Evolutionary conservation across 306 rosid species (phyloP), one percentile per base, ranked within the genome.

Genomic region (Quercus suber): DNA sequence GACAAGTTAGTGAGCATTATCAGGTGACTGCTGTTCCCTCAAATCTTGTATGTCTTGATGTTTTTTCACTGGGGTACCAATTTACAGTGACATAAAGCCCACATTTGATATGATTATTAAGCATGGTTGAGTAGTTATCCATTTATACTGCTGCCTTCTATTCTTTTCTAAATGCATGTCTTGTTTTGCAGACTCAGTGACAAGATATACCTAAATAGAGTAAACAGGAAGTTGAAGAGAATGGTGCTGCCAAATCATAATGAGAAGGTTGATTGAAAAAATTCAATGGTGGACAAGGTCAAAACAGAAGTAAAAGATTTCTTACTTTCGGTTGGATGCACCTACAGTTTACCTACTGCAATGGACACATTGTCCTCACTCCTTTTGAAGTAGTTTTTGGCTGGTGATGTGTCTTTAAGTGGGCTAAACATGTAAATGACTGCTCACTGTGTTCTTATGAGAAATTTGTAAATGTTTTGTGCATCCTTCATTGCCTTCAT

Each of bases 11-110:
- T 59, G 80, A 80, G 52, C 51, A 25, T 63, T 41, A 80, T 78
- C 81, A 87, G 91, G 93, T 90, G 77, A 74, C 43, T 27, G 77
- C 68, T 21, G 13, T 73, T 68, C 21, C 25, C 25, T 25, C 28
- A 64, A 56, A 76, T 52, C n/a, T 58, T 81, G 63, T 75, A 4
- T 75, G 37, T 30, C 51, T 52, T 65, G 9, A 49, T 51, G 27
- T 6, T 56, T 55, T 73, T 69, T 53, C 35, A 21, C 11, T 5
- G 67, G 17, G 1, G 41, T 63, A n/a, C 43, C 30, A 14, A 63
- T 2, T 63, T 63, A 12, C 14, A 13, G 20, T 6, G 37, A 28
- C 30, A 63, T 14, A 63, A 63, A 63, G 69, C 21, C 69, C 9
- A 60, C 7, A 11, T 25, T 60, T 12, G 67, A 25, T 60, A 23